These are phyloP conservation scores for Mucor plumbeus DNA, from an alignment of 371 early-diverging fungal genomes.

Conservation along the genomic window DNA sequence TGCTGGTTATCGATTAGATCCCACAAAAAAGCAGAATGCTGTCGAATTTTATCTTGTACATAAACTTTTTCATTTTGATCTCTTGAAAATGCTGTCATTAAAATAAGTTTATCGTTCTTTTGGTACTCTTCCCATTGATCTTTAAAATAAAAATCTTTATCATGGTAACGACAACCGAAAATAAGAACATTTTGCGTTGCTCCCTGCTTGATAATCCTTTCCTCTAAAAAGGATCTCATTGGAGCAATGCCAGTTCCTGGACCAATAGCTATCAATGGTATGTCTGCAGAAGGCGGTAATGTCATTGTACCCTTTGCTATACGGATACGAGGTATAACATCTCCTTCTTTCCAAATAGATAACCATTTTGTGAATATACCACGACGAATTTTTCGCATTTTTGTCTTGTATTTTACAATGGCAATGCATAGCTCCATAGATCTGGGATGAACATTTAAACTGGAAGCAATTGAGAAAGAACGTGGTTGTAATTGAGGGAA, in stretches of 20 bases:
- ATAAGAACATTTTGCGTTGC: conserved; percentile 73
- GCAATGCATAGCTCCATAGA: conserved; percentile 81
- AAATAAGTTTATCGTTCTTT: conserved; percentile 48
- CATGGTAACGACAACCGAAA: conserved; percentile 79
- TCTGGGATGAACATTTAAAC: conserved; percentile 49
- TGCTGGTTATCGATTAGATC: conserved; percentile 60
- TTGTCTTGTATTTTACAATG: conserved; percentile 85
- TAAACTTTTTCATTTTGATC: conserved; percentile 58
- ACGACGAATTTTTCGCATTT: conserved; percentile 66
- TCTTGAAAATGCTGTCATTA: conserved; percentile 83
- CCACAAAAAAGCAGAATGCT: conserved; percentile 69
- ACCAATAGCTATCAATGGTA: conserved; percentile 77
- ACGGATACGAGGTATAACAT: conserved; percentile 54
- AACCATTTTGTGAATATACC: conserved; percentile 91
- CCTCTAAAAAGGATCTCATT: conserved; percentile 84
- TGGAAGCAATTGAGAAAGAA: conserved; percentile 83
- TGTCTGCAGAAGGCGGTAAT: conserved; percentile 57
- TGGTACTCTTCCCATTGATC: conserved; percentile 67
- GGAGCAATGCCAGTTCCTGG: conserved; percentile 93
- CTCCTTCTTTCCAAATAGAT: conserved; percentile 44
- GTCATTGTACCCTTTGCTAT: conserved; percentile 79
- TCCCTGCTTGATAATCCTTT: conserved; percentile 52
- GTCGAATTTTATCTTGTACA: conserved; percentile 83
- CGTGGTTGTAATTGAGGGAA: conserved; percentile 81
- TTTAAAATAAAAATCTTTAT: conserved; percentile 76